Conservation (phyloP, 495 filamentous ascomycete species). For the Tuber melanosporum region DNA sequence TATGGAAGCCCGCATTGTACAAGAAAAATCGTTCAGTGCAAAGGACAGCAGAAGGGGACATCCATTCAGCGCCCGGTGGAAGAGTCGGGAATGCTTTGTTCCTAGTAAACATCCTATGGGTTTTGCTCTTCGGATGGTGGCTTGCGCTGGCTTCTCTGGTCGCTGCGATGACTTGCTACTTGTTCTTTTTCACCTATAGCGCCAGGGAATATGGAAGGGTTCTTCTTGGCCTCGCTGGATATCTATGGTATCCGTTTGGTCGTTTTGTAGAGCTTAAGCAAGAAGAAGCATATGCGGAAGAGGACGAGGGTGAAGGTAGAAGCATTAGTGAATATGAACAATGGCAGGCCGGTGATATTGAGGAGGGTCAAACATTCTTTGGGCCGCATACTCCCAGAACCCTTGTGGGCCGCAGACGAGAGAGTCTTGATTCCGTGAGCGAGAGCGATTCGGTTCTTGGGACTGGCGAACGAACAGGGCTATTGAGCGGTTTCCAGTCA, state of each 20-base stretch:
- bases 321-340: slow-evolving; percentile 99
- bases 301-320: slow-evolving; percentile 97
- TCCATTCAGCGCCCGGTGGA: slow-evolving; percentile 89
- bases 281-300: slow-evolving; percentile 89
- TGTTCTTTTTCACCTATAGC: slow-evolving; percentile 70
- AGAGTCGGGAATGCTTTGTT: slow-evolving; percentile 75
- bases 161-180: slow-evolving; percentile 68
- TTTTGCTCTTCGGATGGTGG: slow-evolving; percentile 94
- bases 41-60: slow-evolving; percentile 92
- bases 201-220: slow-evolving; percentile 81
- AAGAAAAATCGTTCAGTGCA: slow-evolving; percentile 96
- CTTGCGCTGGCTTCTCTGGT: slow-evolving; percentile 67
- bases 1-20: slow-evolving; percentile 98
- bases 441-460: slow-evolving; percentile 89
- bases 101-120: slow-evolving; percentile 85
- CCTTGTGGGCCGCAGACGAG: slow-evolving; percentile 78
- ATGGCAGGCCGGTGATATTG: slow-evolving; percentile 95
- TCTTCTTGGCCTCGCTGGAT: slow-evolving; percentile 74
- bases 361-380: slow-evolving; percentile 93
- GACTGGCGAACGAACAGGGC: slow-evolving; percentile 49
- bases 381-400: slow-evolving; percentile 72
- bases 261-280: slow-evolving; percentile 88
- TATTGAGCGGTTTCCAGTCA: slow-evolving; percentile 41
- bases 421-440: slow-evolving; percentile 77
- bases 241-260: slow-evolving; percentile 92